Conservation (phyloP, 129 eudicot genomes). For the Lonicera japonica region DNA sequence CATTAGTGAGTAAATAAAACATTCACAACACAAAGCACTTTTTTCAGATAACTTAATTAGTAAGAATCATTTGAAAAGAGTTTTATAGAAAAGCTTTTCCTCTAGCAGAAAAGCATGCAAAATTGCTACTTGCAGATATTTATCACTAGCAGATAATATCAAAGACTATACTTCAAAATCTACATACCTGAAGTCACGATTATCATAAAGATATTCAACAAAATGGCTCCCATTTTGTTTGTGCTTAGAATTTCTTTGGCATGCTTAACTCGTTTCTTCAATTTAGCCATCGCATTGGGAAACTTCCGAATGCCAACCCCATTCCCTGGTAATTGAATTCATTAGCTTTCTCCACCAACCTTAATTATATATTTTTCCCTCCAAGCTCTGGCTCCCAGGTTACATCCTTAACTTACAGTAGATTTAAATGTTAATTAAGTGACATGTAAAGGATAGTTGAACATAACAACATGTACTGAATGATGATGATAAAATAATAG, state of each 20-base stretch:
- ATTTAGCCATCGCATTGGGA: slow-evolving; percentile 97
- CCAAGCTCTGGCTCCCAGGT: slow-evolving; percentile 95
- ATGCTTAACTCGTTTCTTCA: slow-evolving; percentile 96
- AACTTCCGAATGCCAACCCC: slow-evolving; percentile 78
- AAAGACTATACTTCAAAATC: not conserved
- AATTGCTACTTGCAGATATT: not conserved
- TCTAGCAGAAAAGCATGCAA: slow-evolving; percentile 2
- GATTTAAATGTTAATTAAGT: slow-evolving; percentile 10
- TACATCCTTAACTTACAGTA: slow-evolving; percentile 79
- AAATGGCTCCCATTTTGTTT: slow-evolving; percentile 83
- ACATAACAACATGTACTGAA: no score
- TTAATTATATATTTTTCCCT: slow-evolving; percentile 80
- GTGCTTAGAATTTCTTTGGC: slow-evolving; percentile 99
- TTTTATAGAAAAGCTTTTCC: no score
- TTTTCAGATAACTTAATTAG: no score
- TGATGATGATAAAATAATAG: no score
- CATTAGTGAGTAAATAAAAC: no score
- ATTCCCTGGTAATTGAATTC: slow-evolving; percentile 82
- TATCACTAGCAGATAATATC: not conserved
- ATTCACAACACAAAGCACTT: no score
- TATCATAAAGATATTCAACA: slow-evolving; percentile 94
- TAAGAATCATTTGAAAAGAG: no score
- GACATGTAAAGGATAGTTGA: not conserved
- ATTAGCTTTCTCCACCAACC: slow-evolving; percentile 89
- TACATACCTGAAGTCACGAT: slow-evolving; percentile 88